These are phyloP conservation scores for Sugiyamaella xylanicola DNA, from an alignment of 1,139 yeast species.

Conservation along the genomic window DNA sequence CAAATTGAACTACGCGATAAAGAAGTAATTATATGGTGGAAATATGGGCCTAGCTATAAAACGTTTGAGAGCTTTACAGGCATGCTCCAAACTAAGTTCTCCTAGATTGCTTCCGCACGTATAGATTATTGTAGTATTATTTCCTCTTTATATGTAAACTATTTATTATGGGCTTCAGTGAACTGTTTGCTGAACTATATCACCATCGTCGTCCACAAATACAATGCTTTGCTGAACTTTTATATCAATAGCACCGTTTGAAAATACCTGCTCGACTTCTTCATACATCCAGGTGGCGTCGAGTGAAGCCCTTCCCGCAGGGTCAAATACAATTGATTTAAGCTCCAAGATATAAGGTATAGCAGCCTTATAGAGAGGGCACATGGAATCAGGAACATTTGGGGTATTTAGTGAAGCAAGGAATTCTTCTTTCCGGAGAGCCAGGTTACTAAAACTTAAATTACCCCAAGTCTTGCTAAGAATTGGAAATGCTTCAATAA, in stretches of 20 bases:
- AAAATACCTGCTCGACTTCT: slow-evolving; percentile 11
- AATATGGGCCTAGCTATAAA: slow-evolving; percentile 25
- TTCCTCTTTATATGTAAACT: background rate
- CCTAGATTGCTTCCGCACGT: background rate
- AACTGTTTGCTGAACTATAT: background rate
- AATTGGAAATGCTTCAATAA: slow-evolving; percentile 14
- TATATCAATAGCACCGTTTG: slow-evolving; percentile 4
- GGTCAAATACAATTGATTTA: slow-evolving; percentile 8
- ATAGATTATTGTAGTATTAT: background rate
- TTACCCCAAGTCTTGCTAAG: slow-evolving; percentile 3
- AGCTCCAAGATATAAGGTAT: slow-evolving; percentile 13
- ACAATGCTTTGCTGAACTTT: slow-evolving; percentile 5
- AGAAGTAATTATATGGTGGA: slow-evolving; percentile 25
- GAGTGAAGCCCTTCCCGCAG: slow-evolving; percentile 6
- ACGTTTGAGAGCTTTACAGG: slow-evolving; percentile 30
- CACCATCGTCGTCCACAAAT: slow-evolving; percentile 3
- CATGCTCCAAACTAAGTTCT: slow-evolving; percentile 2
- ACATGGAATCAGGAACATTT: background rate
- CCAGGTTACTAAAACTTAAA: slow-evolving; percentile 1
- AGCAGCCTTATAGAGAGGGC: slow-evolving; percentile 10
- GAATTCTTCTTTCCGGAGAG: slow-evolving; percentile 2
- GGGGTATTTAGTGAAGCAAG: background rate
- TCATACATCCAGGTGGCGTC: slow-evolving; percentile 17
- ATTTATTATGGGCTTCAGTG: background rate
- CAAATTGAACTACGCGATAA: slow-evolving; percentile 5